These are phyloP conservation scores for Phyllosticta capitalensis DNA, from an alignment of 2,329 filamentous ascomycete genomes.

Conservation along the genomic window DNA sequence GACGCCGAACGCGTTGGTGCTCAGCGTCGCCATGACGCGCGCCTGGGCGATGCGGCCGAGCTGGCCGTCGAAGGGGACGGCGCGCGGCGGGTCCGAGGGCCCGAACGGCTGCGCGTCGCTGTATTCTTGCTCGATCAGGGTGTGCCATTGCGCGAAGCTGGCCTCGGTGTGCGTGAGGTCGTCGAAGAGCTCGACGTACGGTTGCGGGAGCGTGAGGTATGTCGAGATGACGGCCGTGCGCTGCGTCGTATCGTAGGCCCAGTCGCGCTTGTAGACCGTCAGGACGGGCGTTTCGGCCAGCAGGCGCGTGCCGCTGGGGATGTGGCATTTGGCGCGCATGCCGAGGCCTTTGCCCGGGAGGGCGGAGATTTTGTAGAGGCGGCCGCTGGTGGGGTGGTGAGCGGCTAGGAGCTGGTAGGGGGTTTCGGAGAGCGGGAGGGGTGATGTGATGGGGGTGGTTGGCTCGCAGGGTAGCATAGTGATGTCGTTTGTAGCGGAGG, in stretches of 20 bases:
- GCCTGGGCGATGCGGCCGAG: neutral
- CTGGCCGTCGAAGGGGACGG: neutral
- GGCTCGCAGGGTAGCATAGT: neutral
- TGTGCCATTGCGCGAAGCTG: neutral
- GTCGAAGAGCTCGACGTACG: neutral
- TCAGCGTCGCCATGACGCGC: neutral
- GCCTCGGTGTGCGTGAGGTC: neutral
- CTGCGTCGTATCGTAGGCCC: neutral
- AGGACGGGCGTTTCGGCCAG: conserved; percentile 32
- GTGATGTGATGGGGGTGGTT: neutral
- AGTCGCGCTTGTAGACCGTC: neutral
- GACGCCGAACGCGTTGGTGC: neutral
- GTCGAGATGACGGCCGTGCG: neutral
- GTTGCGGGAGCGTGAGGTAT: neutral
- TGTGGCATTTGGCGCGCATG: conserved; percentile 27
- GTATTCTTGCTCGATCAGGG: neutral
- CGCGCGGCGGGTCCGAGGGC: neutral
- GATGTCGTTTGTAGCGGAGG: neutral
- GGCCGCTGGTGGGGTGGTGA: neutral
- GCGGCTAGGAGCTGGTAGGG: neutral
- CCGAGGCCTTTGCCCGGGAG: conserved; percentile 33
- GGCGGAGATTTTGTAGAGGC: conserved; percentile 20
- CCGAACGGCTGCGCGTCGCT: neutral
- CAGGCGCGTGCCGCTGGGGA: conserved; percentile 31
- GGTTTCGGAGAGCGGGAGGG: neutral